A percentile compares a stretch with the other conserved stretches of the same genome.
phyloP scores from a whole-genome alignment of 2,329 filamentous ascomycete genomes.

The Mycosphaerella arachidis region DNA sequence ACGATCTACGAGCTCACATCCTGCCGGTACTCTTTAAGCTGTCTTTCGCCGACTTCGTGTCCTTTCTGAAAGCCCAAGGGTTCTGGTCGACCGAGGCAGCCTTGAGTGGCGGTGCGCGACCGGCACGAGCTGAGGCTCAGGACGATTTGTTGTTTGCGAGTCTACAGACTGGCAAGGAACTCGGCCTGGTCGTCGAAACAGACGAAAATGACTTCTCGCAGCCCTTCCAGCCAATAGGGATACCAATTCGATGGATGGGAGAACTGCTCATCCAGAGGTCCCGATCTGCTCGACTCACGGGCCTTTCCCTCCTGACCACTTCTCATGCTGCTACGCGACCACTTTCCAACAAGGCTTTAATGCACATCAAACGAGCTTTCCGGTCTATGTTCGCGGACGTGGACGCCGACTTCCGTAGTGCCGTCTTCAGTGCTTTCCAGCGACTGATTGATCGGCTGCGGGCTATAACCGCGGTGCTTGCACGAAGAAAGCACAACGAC shows the following conservation, averaged over 20 bases:
- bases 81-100: slow-evolving; percentile 21
- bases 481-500: slow-evolving; percentile 15
- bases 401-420: slow-evolving; percentile 80
- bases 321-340: slow-evolving; percentile 71
- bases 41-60: slow-evolving; percentile 36
- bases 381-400: slow-evolving; percentile 73
- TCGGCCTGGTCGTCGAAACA: slow-evolving; percentile 41
- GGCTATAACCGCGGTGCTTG: slow-evolving; percentile 57
- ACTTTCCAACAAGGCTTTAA: slow-evolving; percentile 59
- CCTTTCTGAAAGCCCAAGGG: slow-evolving; percentile 38
- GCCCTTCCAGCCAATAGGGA: slow-evolving; percentile 45
- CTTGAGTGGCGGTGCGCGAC: too few species aligned
- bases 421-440: slow-evolving; percentile 69
- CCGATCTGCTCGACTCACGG: slow-evolving; percentile 64
- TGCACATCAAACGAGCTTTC: slow-evolving; percentile 61
- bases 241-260: slow-evolving; percentile 45
- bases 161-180: slow-evolving; percentile 43
- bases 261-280: slow-evolving; percentile 36
- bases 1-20: slow-evolving; percentile 43
- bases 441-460: slow-evolving; percentile 73
- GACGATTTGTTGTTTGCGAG: slow-evolving; percentile 33
- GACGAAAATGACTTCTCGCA: slow-evolving; percentile 15
- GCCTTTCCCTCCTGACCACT: slow-evolving; percentile 72
- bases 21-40: slow-evolving; percentile 46
- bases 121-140: slow-evolving; percentile 1